Conservation (phyloP, 306 rosid genomes). For the Prunus armeniaca region DNA sequence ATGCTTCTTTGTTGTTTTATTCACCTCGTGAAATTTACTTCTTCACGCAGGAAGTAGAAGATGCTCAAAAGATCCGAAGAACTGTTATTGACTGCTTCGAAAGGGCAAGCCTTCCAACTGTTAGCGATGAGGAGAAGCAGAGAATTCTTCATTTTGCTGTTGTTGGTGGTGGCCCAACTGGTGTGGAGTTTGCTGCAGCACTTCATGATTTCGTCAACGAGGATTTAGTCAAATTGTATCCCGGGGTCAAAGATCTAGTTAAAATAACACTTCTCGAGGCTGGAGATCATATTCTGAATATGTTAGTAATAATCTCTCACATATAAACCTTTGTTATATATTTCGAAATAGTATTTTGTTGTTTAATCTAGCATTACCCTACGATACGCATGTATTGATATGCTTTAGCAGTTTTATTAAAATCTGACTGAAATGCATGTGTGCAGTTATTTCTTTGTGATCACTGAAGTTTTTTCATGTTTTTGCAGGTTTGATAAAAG, state of each 20-base stretch:
- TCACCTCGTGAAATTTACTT: slow-evolving; percentile 11
- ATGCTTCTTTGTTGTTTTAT: slow-evolving; percentile 3
- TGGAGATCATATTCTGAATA: slow-evolving; percentile 79
- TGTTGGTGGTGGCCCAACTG: slow-evolving; percentile 99
- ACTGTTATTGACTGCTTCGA: slow-evolving; percentile 92
- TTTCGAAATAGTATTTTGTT: background rate
- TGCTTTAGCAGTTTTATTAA: background rate
- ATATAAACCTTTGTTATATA: slow-evolving; percentile 5
- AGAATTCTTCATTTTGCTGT: slow-evolving; percentile 96
- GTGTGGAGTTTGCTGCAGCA: slow-evolving; percentile 96
- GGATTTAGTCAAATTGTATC: slow-evolving; percentile 75
- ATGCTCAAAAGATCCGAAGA: slow-evolving; percentile 94
- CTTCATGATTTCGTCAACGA: slow-evolving; percentile 92
- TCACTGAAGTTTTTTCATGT: background rate
- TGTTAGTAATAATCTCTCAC: slow-evolving; percentile 47
- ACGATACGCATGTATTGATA: too few species aligned
- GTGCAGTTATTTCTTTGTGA: background rate
- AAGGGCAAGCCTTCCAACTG: slow-evolving; percentile 71
- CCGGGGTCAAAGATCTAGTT: slow-evolving; percentile 63
- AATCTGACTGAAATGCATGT: background rate
- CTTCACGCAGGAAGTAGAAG: slow-evolving; percentile 86
- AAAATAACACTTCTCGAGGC: slow-evolving; percentile 92
- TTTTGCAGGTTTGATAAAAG: slow-evolving; percentile 89
- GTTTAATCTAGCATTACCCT: background rate
- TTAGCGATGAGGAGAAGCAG: slow-evolving; percentile 80